Conservation (phyloP, 208 protist species). For the Leishmania arabica region DNA sequence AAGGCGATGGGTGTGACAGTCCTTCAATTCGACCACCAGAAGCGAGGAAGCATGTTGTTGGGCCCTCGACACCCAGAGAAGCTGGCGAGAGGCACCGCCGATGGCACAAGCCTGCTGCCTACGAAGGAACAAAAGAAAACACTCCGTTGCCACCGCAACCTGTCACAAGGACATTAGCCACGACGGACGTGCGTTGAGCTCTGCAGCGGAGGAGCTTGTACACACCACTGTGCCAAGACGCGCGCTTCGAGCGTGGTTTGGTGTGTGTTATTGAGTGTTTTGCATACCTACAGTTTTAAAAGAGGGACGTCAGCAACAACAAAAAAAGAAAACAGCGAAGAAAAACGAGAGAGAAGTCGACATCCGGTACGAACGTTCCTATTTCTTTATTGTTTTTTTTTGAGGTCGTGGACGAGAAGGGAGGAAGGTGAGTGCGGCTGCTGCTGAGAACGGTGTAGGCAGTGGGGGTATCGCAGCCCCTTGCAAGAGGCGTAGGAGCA, state of each 20-base stretch:
- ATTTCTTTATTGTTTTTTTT: constrained; percentile 18
- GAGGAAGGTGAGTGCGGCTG: not conserved
- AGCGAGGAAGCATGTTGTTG: not conserved
- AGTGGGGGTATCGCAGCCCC: not conserved
- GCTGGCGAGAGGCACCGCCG: not conserved
- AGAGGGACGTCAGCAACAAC: not conserved
- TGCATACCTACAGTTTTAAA: constrained; percentile 9
- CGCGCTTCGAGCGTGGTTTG: not conserved
- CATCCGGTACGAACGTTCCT: constrained; percentile 10
- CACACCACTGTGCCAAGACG: not conserved
- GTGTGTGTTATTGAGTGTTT: not conserved
- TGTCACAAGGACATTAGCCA: not conserved
- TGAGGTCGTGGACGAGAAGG: not conserved
- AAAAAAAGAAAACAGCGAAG: constrained; percentile 28
- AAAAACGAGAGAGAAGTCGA: not conserved
- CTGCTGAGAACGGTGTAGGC: not conserved
- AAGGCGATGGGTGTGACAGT: not conserved
- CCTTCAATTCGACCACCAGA: not conserved
- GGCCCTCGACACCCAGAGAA: not conserved
- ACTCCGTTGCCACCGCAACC: not conserved
- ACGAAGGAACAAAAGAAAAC: not conserved
- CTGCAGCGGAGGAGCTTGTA: not conserved
- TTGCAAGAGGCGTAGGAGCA: not conserved
- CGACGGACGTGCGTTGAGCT: not conserved
- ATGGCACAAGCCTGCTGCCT: not conserved